Evolutionary conservation across 371 early-diverging fungal species (phyloP).

Genomic region (Dinochytrium kinnereticum): DNA sequence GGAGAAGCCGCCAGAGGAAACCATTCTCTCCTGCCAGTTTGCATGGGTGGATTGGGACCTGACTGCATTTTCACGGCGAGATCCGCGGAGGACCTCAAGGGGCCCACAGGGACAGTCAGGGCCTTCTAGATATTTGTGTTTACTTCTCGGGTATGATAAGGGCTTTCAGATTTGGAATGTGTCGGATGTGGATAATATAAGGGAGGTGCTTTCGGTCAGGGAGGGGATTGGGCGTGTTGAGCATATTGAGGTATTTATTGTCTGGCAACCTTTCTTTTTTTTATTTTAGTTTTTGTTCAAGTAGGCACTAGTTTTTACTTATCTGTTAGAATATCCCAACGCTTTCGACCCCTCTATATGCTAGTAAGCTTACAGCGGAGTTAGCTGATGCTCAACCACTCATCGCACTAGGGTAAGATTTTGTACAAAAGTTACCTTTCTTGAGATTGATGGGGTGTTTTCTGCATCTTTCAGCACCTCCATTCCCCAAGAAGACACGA

Average conservation of each 20-base stretch:
- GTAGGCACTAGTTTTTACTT: no score
- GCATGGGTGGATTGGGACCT: conserved; percentile 12
- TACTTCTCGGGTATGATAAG: conserved; percentile 75
- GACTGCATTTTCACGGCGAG: background rate
- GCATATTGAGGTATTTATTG: conserved; percentile 29
- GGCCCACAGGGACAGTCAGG: background rate
- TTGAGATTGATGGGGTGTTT: background rate
- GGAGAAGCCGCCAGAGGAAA: background rate
- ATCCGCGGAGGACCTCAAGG: background rate
- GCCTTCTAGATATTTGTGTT: conserved; percentile 15
- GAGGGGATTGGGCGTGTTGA: conserved; percentile 35
- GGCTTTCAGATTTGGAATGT: conserved; percentile 87
- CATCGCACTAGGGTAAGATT: background rate
- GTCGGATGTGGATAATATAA: conserved; percentile 67
- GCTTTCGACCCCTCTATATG: background rate
- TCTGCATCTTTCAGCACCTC: background rate
- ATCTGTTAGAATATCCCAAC: background rate
- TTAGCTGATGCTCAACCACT: background rate
- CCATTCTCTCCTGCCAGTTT: background rate
- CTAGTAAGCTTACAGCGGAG: background rate
- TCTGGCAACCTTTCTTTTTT: no score
- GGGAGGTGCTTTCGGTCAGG: conserved; percentile 71
- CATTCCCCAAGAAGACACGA: background rate
- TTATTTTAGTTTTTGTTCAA: no score
- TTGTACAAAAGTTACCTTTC: background rate